Percentiles rank a stretch among this genome's conserved stretches.
phyloP scores from a whole-genome alignment of 768 basidiomycete genomes.

The Tylopilus vinaceipallidus region DNA sequence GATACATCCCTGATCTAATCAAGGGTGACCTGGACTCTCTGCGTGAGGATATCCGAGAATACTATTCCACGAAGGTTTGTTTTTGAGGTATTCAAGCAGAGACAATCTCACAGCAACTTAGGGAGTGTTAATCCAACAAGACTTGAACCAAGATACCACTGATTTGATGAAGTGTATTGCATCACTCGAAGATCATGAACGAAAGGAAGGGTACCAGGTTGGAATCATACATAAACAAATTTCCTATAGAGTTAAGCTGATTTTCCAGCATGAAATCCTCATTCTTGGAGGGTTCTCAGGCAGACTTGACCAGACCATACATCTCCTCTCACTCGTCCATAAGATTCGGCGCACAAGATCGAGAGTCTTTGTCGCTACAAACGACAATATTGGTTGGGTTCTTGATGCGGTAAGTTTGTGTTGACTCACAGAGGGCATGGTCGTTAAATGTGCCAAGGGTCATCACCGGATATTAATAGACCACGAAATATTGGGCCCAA shows the following conservation, averaged over 20 bases:
- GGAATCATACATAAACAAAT: neutral
- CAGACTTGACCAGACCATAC: slow-evolving; percentile 91
- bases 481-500: slow-evolving; percentile 71
- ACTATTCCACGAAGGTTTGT: slow-evolving; percentile 61
- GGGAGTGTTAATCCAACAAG: slow-evolving; percentile 68
- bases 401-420: slow-evolving; percentile 60
- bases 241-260: neutral
- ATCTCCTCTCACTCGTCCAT: slow-evolving; percentile 81
- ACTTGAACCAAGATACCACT: slow-evolving; percentile 79
- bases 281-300: slow-evolving; percentile 89
- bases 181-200: slow-evolving; percentile 60
- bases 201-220: slow-evolving; percentile 38
- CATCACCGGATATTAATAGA: slow-evolving; percentile 78
- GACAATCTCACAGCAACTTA: slow-evolving; percentile 27
- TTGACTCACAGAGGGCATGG: neutral
- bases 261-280: slow-evolving; percentile 58
- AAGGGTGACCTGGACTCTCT: slow-evolving; percentile 95
- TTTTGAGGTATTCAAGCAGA: neutral
- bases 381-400: slow-evolving; percentile 90
- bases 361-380: slow-evolving; percentile 76
- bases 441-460: slow-evolving; percentile 50
- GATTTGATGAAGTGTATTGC: slow-evolving; percentile 92
- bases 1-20: slow-evolving; percentile 80
- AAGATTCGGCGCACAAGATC: slow-evolving; percentile 64
- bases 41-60: slow-evolving; percentile 65